phyloP scores from a whole-genome alignment of 2,329 filamentous ascomycete species.

The Dryadomyces quercivorus region DNA sequence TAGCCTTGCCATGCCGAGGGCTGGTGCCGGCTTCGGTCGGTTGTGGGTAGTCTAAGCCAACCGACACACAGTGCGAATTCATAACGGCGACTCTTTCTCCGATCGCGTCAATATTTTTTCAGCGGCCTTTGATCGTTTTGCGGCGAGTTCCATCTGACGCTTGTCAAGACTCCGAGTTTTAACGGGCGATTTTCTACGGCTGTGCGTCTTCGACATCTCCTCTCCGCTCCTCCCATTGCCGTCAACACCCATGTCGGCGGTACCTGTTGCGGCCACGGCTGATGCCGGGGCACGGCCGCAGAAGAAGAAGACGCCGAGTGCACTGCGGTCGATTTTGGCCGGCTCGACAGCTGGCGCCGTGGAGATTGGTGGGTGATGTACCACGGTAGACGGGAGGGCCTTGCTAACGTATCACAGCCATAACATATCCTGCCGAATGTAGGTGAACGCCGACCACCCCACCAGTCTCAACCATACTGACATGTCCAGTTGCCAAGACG shows the following conservation, averaged over 20 bases:
- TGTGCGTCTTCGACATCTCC: no score
- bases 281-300: constrained; percentile 5
- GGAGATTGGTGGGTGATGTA: constrained; percentile 58
- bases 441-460: constrained; percentile 21
- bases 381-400: neutral
- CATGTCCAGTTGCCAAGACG: constrained; percentile 73
- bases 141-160: no score
- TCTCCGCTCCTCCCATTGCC: no score
- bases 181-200: no score
- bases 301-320: constrained; percentile 50
- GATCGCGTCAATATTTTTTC: neutral
- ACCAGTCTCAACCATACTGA: neutral
- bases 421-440: constrained; percentile 93
- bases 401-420: constrained; percentile 35
- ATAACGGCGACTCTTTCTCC: neutral
- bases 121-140: neutral
- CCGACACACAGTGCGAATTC: neutral
- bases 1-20: no score
- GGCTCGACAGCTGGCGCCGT: constrained; percentile 89
- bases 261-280: constrained; percentile 2
- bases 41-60: neutral
- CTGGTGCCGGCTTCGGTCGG: no score
- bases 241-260: constrained; percentile 3
- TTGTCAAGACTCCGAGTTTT: no score
- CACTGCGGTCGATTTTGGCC: constrained; percentile 79